Evolutionary conservation across 805 yeast genomes (phyloP).

Genomic region (Metschnikowia aberdeeniae): DNA sequence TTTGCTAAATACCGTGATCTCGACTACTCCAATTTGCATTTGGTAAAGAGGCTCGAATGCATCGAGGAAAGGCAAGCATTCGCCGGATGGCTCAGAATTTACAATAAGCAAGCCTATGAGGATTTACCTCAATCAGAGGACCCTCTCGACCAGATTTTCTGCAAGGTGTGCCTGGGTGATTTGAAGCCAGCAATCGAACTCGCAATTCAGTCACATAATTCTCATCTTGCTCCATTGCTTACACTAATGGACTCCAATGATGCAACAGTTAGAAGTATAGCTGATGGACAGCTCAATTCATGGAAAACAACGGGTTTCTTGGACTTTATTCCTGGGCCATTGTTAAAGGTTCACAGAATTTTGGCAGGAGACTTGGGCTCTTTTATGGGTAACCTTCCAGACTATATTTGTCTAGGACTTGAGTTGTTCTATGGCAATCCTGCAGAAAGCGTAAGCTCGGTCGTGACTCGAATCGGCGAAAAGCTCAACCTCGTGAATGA

Average conservation of each 20-base stretch:
- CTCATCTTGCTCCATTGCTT: constrained; percentile 67
- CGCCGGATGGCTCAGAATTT: constrained; percentile 53
- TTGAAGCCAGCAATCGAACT: constrained; percentile 55
- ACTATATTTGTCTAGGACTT: constrained; percentile 62
- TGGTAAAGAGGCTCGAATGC: constrained; percentile 16
- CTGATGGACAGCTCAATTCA: constrained; percentile 56
- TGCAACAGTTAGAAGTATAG: constrained; percentile 49
- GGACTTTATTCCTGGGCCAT: constrained; percentile 46
- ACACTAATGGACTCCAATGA: constrained; percentile 72
- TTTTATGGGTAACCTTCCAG: constrained; percentile 47
- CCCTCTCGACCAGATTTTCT: constrained; percentile 43
- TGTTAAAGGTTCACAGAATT: constrained; percentile 60
- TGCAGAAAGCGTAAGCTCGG: constrained; percentile 7
- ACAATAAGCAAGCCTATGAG: constrained; percentile 32
- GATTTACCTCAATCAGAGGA: constrained; percentile 22
- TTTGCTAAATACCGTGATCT: constrained; percentile 8
- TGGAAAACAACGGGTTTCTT: constrained; percentile 53
- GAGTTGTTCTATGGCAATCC: constrained; percentile 59
- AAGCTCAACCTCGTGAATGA: not conserved
- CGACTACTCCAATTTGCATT: constrained; percentile 11
- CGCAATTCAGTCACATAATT: constrained; percentile 59
- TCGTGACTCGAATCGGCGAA: constrained; percentile 3
- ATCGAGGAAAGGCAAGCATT: constrained; percentile 42
- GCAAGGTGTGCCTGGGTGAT: constrained; percentile 50
- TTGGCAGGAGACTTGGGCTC: constrained; percentile 49